Base-by-base conservation (phyloP, 139 green algal species). In the Microglena sp. region DNA sequence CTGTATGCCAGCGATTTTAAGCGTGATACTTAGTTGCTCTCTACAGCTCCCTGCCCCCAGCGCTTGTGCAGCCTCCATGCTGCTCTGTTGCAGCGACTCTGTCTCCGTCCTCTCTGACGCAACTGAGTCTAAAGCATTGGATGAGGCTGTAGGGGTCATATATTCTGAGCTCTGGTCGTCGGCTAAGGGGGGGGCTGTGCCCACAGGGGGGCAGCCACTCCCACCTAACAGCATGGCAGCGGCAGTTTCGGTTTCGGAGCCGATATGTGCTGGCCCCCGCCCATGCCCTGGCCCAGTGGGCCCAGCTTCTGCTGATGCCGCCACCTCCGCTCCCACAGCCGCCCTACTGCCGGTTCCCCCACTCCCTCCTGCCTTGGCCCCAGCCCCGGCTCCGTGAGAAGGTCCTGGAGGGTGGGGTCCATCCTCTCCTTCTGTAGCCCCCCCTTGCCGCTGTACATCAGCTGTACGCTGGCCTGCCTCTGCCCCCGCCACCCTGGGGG, bases 1-100 rank as follows among this genome's bases (percentile, higher is more conserved):
- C 78, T 99, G 94, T 46, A 99, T 89, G 34, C 94, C 94, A 0
- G 94, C 87, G n/a, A 98, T 83, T 77, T 98, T 97, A 62, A 88
- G 70, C 33, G 82, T 77, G 11, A 96, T 69, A 84, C 59, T 29
- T 22, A 27, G 3, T 27, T 24, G 34, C 15, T 31, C 15, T 8
- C 31, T n/a, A 22, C 31, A 24, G 18, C 53, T 60, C 31, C 8
- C 7, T 60, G 54, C 58, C 45, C 45, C 6, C 45, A 8, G 11
- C 4, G 15, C 26, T 45, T 24, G 11, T 44, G 56, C 56, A 45
- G 56, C 64, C 27, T n/a, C n/a, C n/a, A n/a, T n/a, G n/a, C n/a
- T n/a, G n/a, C n/a, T n/a, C n/a, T n/a, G n/a, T n/a, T n/a, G n/a
- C n/a, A n/a, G n/a, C n/a, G n/a, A n/a, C n/a, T n/a, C n/a, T n/a